These are phyloP conservation scores for Pulveroboletus sp. DNA, from an alignment of 768 basidiomycete species.

Conservation along the genomic window DNA sequence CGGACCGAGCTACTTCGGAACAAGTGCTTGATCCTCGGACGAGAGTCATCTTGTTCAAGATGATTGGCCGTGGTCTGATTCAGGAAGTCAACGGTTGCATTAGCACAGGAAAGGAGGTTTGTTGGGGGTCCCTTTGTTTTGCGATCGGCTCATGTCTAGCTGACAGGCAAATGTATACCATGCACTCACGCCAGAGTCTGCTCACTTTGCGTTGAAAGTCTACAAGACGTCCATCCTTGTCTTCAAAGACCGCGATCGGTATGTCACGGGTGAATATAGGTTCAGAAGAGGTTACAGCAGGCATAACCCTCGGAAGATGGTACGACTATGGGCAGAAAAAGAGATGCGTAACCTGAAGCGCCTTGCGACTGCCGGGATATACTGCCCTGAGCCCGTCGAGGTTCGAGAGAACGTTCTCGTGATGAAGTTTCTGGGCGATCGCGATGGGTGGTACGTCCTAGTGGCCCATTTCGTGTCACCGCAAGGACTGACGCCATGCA, in stretches of 20 bases:
- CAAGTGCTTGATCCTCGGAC: conserved; percentile 98
- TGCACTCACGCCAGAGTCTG: conserved; percentile 51
- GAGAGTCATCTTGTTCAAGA: conserved; percentile 88
- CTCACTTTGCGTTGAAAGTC: conserved; percentile 89
- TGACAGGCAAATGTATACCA: conserved; percentile 95
- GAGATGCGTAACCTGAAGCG: conserved; percentile 95
- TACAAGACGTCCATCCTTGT: conserved; percentile 98
- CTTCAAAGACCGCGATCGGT: conserved; percentile 96
- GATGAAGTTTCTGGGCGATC: conserved; percentile 87
- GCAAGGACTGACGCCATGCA: not conserved
- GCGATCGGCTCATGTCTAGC: conserved; percentile 5
- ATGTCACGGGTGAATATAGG: conserved; percentile 94
- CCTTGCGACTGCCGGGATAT: conserved; percentile 75
- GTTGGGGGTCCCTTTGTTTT: conserved; percentile 9
- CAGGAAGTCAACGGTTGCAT: conserved; percentile 94
- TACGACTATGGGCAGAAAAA: conserved; percentile 97
- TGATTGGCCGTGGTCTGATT: conserved; percentile 87
- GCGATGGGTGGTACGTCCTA: conserved; percentile 68
- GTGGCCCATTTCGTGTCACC: conserved; percentile 1
- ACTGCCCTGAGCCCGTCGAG: conserved; percentile 85
- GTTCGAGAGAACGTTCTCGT: conserved; percentile 96
- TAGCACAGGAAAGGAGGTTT: conserved; percentile 95
- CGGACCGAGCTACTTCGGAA: conserved; percentile 93
- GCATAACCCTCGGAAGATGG: conserved; percentile 97
- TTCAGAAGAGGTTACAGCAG: conserved; percentile 87